phyloP scores from a whole-genome alignment of 2,329 filamentous ascomycete genomes.

The Trichoderma sp. region DNA sequence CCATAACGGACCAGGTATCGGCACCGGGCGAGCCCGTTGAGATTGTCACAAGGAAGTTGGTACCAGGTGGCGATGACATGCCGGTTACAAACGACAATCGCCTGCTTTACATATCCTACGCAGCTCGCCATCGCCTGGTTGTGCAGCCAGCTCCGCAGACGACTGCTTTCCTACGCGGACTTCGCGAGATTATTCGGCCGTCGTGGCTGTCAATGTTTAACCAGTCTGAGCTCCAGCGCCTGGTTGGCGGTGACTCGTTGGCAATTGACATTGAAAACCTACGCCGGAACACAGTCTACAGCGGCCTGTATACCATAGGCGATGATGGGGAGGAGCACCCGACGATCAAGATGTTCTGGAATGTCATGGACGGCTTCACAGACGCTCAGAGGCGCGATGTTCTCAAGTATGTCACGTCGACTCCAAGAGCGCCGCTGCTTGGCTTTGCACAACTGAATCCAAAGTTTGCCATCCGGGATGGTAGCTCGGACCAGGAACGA shows the following conservation, averaged over 20 bases:
- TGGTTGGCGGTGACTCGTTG: conserved; percentile 81
- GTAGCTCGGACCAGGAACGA: conserved; percentile 57
- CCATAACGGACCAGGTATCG: conserved; percentile 69
- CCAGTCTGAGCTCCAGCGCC: conserved; percentile 86
- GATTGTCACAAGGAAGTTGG: conserved; percentile 70
- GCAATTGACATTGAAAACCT: conserved; percentile 87
- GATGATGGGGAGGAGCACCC: conserved; percentile 84
- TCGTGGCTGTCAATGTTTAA: conserved; percentile 99
- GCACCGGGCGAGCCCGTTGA: conserved; percentile 46
- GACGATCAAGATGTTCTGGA: conserved; percentile 85
- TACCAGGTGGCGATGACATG: conserved; percentile 70
- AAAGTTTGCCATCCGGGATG: conserved; percentile 84
- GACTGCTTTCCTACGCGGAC: conserved; percentile 78
- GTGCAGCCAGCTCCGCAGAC: conserved; percentile 79
- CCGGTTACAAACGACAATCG: conserved; percentile 88
- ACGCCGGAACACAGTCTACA: conserved; percentile 78
- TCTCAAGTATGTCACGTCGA: conserved; percentile 93
- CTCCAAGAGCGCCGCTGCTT: conserved; percentile 81
- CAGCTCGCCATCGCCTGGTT: conserved; percentile 82
- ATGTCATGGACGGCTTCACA: conserved; percentile 72
- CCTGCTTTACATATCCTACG: conserved; percentile 88
- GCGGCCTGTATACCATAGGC: conserved; percentile 84
- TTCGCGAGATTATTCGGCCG: conserved; percentile 84
- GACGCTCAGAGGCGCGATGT: conserved; percentile 80
- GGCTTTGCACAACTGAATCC: conserved; percentile 86